Percentiles rank a stretch among this genome's conserved stretches.
Conservation (phyloP, 768 basidiomycete species). For the Phaffia australis region DNA sequence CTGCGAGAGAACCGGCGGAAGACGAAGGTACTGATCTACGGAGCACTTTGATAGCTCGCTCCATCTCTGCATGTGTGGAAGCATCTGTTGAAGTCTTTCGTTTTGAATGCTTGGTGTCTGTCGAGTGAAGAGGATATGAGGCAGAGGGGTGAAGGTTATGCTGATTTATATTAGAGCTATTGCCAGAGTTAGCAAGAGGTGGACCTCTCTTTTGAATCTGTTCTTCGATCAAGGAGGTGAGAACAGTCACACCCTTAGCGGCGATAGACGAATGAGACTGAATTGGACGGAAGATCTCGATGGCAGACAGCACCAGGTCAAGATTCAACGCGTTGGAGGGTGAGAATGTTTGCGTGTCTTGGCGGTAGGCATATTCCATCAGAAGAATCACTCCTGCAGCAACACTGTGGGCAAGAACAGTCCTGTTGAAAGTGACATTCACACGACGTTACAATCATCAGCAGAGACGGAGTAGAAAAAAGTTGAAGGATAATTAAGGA, state of each 20-base stretch:
- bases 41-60: conserved; percentile 23
- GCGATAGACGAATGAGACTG: conserved; percentile 17
- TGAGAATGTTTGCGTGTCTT: too few species aligned
- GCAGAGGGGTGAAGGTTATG: too few species aligned
- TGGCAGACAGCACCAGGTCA: conserved; percentile 2
- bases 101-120: too few species aligned
- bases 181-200: not conserved
- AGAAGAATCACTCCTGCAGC: too few species aligned
- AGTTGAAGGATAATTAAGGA: not conserved
- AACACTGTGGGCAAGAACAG: too few species aligned
- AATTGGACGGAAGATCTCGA: conserved; percentile 17
- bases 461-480: not conserved
- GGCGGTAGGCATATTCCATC: too few species aligned
- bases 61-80: conserved; percentile 14
- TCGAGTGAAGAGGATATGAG: too few species aligned
- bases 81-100: too few species aligned
- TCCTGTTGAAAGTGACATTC: too few species aligned
- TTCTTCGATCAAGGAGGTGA: conserved; percentile 18
- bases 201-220: conserved; percentile 12
- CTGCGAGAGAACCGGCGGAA: too few species aligned
- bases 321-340: too few species aligned
- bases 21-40: not conserved
- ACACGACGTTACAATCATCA: not conserved
- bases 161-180: not conserved
- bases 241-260: conserved; percentile 18